phyloP scores from a whole-genome alignment of 148 eudicot genomes.

The Heliosperma pusillum region DNA sequence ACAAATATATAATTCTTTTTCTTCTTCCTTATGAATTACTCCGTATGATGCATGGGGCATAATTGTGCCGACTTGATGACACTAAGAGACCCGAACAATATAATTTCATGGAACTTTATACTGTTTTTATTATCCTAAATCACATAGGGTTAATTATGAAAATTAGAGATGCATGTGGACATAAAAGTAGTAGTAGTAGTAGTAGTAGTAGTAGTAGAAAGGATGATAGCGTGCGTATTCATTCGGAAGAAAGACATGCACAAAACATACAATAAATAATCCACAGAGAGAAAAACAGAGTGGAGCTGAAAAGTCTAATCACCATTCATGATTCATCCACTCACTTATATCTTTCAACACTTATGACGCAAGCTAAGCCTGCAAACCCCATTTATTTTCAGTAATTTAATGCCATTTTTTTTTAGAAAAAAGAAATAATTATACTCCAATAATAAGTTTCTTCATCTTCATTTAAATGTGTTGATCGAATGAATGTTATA shows the following conservation, averaged over 20 bases:
- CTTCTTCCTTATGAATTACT: too few species aligned
- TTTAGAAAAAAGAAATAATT: background rate
- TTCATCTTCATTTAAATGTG: background rate
- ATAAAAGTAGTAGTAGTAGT: too few species aligned
- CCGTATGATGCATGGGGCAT: too few species aligned
- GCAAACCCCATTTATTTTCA: background rate
- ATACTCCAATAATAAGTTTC: too few species aligned
- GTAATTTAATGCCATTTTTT: background rate
- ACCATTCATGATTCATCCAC: constrained; percentile 19
- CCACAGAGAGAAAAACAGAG: constrained; percentile 12
- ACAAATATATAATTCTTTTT: too few species aligned
- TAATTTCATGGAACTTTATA: too few species aligned
- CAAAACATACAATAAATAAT: constrained; percentile 1
- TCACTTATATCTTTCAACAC: constrained; percentile 24
- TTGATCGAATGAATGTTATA: background rate
- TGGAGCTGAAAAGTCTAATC: constrained; percentile 25
- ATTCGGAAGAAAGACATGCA: constrained; percentile 9
- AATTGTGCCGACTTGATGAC: too few species aligned
- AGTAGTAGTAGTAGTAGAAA: too few species aligned
- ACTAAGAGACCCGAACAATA: too few species aligned
- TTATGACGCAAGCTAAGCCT: constrained; percentile 24
- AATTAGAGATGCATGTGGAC: too few species aligned
- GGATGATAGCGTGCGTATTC: constrained; percentile 8
- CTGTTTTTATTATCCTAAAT: too few species aligned
- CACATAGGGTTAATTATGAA: too few species aligned